Evolutionary conservation across 192 early-diverging fungal species (phyloP).

Genomic region (Coemansia erecta): DNA sequence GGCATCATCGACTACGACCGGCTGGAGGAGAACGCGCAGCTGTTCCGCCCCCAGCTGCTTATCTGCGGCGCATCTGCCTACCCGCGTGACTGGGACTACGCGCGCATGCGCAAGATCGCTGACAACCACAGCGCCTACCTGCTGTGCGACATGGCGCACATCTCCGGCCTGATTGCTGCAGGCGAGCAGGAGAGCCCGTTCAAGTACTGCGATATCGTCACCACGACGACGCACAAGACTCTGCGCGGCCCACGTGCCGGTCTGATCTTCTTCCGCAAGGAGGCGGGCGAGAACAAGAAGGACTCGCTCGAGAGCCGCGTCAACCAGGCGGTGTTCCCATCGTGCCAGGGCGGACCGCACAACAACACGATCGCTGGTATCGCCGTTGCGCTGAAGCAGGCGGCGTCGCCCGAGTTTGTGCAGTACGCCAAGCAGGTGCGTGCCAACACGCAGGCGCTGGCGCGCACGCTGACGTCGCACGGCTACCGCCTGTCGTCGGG

Average conservation of each 20-base stretch:
- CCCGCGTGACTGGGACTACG: slow-evolving; percentile 99
- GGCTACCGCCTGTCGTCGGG: slow-evolving; percentile 95
- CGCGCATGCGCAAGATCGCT: slow-evolving; percentile 92
- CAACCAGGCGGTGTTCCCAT: slow-evolving; percentile 99
- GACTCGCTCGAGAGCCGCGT: slow-evolving; percentile 91
- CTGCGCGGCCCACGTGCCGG: slow-evolving; percentile 99
- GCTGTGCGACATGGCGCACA: slow-evolving; percentile 99
- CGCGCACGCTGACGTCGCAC: slow-evolving; percentile 66
- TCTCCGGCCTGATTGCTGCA: slow-evolving; percentile 91
- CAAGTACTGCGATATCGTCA: slow-evolving; percentile 97
- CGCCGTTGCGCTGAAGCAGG: slow-evolving; percentile 98
- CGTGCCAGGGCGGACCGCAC: slow-evolving; percentile 99
- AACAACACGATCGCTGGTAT: slow-evolving; percentile 99
- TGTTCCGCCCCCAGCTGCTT: slow-evolving; percentile 97
- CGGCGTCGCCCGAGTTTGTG: slow-evolving; percentile 88
- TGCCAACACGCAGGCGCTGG: slow-evolving; percentile 87
- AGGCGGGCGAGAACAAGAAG: slow-evolving; percentile 65
- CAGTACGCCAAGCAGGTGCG: slow-evolving; percentile 94
- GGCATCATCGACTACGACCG: slow-evolving; percentile 94
- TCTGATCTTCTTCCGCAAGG: slow-evolving; percentile 95
- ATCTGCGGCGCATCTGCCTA: slow-evolving; percentile 99
- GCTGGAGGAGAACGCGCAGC: slow-evolving; percentile 86
- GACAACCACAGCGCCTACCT: slow-evolving; percentile 95
- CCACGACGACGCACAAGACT: slow-evolving; percentile 99
- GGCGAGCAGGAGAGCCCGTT: slow-evolving; percentile 92